Evolutionary conservation across 306 rosid genomes (phyloP), one percentile per base, ranked within the genome.

Genomic region (Gynostemma pentaphyllum): DNA sequence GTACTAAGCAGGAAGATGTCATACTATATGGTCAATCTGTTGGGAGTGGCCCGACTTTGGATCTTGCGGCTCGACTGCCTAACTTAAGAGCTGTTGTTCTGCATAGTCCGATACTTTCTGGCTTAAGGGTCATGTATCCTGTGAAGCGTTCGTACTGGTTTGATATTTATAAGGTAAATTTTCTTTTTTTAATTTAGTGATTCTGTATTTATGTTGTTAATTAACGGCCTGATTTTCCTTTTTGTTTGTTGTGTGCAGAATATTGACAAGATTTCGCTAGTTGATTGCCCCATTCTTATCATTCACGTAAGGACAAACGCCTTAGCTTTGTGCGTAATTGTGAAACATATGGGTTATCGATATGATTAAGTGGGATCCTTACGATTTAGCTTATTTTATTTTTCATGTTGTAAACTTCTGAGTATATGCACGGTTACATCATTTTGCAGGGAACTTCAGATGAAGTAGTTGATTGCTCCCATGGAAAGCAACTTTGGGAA

Each of bases 101-200:
- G 69, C 87, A 84, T 24, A 84, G 90, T 72, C 90, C 90, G 13
- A 84, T 84, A 72, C 87, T 84, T 51, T 84, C 90, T 64, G 87
- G 90, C 47, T 75, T 84, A 67, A 76, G 90, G 74, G 90, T 84
- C 72, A 84, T 84, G 87, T 84, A 84, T 81, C 90, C 84, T 9
- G 90, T 84, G 29, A 84, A 74, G 64, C 90, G 83, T 9, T 61
- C 84, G 6, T 84, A 79, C 72, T 84, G 84, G 84, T 84, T 84
- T 54, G 90, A 84, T 79, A 81, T 84, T 63, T 84, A 81, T 65
- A 84, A 84, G 90, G 90, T 79, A 49, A 29, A 11, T 7, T 4
- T 63, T 29, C 2, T 32, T 46, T 49, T n/a, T 19, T 22, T 55
- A 64, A n/a, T 56, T 30, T 40, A n/a, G 34, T 78, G 26, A 45